Evolutionary conservation across 441 rosid genomes (phyloP).

Genomic region (Raphanus hybrid): DNA sequence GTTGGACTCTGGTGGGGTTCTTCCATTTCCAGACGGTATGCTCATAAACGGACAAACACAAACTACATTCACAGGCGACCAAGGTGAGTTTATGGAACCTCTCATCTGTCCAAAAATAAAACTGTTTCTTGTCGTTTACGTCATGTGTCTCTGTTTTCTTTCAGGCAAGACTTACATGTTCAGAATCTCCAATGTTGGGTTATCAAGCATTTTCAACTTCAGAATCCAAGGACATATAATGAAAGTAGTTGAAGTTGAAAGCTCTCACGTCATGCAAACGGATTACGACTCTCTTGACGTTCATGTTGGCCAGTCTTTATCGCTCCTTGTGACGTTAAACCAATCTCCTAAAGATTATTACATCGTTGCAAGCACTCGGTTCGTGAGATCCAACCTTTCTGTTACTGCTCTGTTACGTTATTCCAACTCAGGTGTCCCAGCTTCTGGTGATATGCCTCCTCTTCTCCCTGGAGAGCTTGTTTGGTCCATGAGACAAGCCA

Average conservation of each 20-base stretch:
- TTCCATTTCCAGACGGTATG: slow-evolving; percentile 79
- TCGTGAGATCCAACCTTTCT: slow-evolving; percentile 49
- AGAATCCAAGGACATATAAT: slow-evolving; percentile 85
- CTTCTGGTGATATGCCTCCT: slow-evolving; percentile 69
- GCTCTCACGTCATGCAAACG: slow-evolving; percentile 79
- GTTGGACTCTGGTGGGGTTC: slow-evolving; percentile 74
- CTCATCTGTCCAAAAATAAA: neutral
- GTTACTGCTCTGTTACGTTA: slow-evolving; percentile 73
- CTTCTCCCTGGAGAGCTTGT: slow-evolving; percentile 54
- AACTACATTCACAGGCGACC: slow-evolving; percentile 68
- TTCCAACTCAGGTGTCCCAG: slow-evolving; percentile 59
- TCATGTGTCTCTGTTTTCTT: neutral
- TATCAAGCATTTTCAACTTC: slow-evolving; percentile 72
- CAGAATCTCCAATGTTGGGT: slow-evolving; percentile 86
- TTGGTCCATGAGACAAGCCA: slow-evolving; percentile 94
- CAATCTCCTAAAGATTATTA: slow-evolving; percentile 82
- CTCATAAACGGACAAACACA: slow-evolving; percentile 82
- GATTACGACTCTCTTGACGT: slow-evolving; percentile 78
- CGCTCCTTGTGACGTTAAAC: slow-evolving; percentile 73
- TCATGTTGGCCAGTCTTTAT: slow-evolving; percentile 87
- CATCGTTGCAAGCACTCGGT: slow-evolving; percentile 78
- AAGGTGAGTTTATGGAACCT: slow-evolving; percentile 52
- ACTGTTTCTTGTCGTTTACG: slow-evolving; percentile 1
- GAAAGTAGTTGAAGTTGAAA: slow-evolving; percentile 93
- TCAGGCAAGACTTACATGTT: slow-evolving; percentile 89